Base-by-base conservation (phyloP, 257 asterid species). In the Nicotiana benthamiana region DNA sequence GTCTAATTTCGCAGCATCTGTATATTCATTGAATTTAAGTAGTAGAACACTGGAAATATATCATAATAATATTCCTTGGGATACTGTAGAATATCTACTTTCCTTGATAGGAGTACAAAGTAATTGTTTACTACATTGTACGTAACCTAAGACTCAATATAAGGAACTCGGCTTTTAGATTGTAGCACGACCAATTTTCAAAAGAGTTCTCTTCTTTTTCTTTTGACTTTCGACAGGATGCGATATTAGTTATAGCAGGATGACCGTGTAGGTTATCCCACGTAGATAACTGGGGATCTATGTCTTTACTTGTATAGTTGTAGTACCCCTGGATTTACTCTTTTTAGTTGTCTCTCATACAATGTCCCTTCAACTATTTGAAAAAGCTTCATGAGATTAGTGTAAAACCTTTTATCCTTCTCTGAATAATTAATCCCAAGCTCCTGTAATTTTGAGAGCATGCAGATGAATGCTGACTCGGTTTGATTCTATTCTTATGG, bases 331-430 rank as follows among this genome's bases (percentile, higher is more conserved):
- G 34, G 36, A 46, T 51, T 40, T 68, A 43, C 59, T 43, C 59
- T 43, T 9, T 70, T 70, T 70, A 43, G 59, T 70, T 13, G 36
- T 70, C 77, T 43, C 77, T 70, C 59, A 70, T 70, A 70, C 59
- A 5, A 40, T 43, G 77, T 7, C 59, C 32, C 77, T 46, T 72
- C 77, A 43, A 72, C 22, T 46, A 70, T 72, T 24, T 72, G 77
- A 15, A 30, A 72, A 46, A 46, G 43, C 36, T 40, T 22, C 59
- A 46, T 24, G 15, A 72, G 36, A 46, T 46, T 16, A 72, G 78
- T 46, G 60, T 13, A 72, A 72, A 24, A 24, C 40, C 24, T 5
- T 27, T 72, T 12, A 40, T 72, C 77, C 52, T 72, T 43, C 18
- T n/a, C 32, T 7, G 22, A 72, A 46, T 72, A 22, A 12, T 43